phyloP scores from a whole-genome alignment of 1,139 yeast genomes.

The Candida smagusa region DNA sequence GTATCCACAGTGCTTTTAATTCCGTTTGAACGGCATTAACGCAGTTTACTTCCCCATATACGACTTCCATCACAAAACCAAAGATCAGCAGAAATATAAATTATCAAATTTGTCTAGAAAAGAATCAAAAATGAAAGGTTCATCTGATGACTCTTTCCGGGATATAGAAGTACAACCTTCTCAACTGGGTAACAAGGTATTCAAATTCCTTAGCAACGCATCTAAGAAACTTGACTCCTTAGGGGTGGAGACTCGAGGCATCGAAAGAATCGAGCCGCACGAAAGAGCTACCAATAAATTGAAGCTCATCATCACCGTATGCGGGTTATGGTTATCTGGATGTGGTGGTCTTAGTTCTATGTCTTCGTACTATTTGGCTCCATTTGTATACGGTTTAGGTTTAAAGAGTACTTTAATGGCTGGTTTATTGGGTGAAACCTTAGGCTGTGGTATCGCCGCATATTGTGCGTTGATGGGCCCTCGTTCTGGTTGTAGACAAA shows the following conservation, averaged over 20 bases:
- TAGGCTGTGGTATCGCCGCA: constrained; percentile 76
- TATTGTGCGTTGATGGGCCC: constrained; percentile 87
- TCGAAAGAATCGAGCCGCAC: constrained; percentile 69
- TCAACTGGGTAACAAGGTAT: background rate
- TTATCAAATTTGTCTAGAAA: no score
- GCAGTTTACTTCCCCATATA: no score
- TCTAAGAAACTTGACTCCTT: constrained; percentile 33
- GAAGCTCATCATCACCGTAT: constrained; percentile 54
- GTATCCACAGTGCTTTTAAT: no score
- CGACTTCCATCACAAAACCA: no score
- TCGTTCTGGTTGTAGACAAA: constrained; percentile 79
- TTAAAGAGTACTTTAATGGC: constrained; percentile 57
- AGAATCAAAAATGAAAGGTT: background rate
- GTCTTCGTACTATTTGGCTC: constrained; percentile 77
- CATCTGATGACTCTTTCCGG: background rate
- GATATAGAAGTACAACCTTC: background rate
- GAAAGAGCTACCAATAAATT: constrained; percentile 55
- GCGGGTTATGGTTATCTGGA: constrained; percentile 81
- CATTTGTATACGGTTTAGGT: constrained; percentile 64
- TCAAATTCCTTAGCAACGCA: constrained; percentile 5
- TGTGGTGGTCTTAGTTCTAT: constrained; percentile 82
- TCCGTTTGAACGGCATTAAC: no score
- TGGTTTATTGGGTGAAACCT: constrained; percentile 58
- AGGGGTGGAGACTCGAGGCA: constrained; percentile 78
- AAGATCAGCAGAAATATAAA: no score